A percentile compares a stretch with the other conserved stretches of the same genome.
These are phyloP conservation scores for Candida vartiovaarae DNA, from an alignment of 805 yeast species.

Conservation along the genomic window DNA sequence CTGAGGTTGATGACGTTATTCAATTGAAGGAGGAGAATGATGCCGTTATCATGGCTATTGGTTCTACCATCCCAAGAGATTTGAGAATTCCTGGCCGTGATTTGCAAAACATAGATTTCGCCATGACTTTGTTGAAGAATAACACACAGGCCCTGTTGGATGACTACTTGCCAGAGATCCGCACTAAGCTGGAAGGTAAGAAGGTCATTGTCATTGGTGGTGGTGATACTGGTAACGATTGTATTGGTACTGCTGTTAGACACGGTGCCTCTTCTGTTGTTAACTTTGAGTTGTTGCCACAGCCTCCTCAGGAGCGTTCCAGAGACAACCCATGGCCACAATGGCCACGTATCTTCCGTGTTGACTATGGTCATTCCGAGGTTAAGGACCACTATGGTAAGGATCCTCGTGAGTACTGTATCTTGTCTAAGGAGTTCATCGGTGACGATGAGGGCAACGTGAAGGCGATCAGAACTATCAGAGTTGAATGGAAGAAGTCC, in stretches of 20 bases:
- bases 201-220: slow-evolving; percentile 96
- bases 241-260: slow-evolving; percentile 94
- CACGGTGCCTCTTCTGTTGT: slow-evolving; percentile 94
- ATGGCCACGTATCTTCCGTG: slow-evolving; percentile 97
- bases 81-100: slow-evolving; percentile 91
- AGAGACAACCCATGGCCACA: slow-evolving; percentile 99
- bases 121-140: slow-evolving; percentile 83
- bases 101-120: slow-evolving; percentile 82
- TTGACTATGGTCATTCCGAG: slow-evolving; percentile 96
- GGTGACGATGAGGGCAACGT: slow-evolving; percentile 95
- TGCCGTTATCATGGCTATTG: slow-evolving; percentile 88
- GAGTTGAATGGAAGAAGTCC: slow-evolving; percentile 97
- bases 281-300: slow-evolving; percentile 91
- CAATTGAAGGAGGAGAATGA: slow-evolving; percentile 60
- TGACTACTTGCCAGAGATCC: slow-evolving; percentile 70
- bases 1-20: slow-evolving; percentile 78
- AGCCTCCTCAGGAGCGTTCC: slow-evolving; percentile 79
- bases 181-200: slow-evolving; percentile 70
- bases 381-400: slow-evolving; percentile 91
- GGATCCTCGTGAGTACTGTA: slow-evolving; percentile 96
- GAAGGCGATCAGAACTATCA: slow-evolving; percentile 88
- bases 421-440: slow-evolving; percentile 89
- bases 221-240: slow-evolving; percentile 99
- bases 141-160: slow-evolving; percentile 89
- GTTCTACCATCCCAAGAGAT: slow-evolving; percentile 95